These are phyloP conservation scores for Withania somnifera DNA, from an alignment of 305 asterid species.

Conservation along the genomic window DNA sequence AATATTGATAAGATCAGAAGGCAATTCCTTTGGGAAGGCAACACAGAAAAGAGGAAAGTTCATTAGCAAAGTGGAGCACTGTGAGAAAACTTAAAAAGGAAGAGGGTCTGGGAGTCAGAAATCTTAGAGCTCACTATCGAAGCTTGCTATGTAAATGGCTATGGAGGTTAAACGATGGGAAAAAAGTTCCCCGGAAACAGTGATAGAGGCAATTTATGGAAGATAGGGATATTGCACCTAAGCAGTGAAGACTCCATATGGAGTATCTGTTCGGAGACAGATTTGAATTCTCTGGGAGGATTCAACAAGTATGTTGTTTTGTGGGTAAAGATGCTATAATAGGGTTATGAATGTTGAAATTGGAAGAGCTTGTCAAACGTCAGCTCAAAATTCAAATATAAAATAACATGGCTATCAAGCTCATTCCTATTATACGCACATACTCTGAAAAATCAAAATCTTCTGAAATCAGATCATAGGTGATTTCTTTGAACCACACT, in stretches of 20 bases:
- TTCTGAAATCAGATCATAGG: background rate
- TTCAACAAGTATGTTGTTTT: background rate
- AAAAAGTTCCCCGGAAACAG: background rate
- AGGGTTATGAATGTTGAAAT: background rate
- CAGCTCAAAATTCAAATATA: background rate
- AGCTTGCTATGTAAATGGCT: background rate
- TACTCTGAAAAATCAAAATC: background rate
- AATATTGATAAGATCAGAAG: background rate
- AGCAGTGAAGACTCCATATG: background rate
- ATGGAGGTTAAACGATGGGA: background rate
- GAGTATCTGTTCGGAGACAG: background rate
- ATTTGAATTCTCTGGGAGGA: background rate
- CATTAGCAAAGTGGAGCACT: background rate
- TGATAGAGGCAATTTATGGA: background rate
- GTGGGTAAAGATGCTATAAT: background rate
- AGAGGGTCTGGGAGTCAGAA: background rate
- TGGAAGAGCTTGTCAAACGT: background rate
- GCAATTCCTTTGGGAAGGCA: background rate
- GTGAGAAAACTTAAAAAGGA: background rate
- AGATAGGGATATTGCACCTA: background rate
- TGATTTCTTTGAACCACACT: background rate
- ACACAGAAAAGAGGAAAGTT: background rate
- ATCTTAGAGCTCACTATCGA: background rate
- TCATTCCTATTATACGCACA: background rate
- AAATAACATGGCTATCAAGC: background rate